A percentile compares a stretch with the other conserved stretches of the same genome.
These are phyloP conservation scores for Tagetes erecta DNA, from an alignment of 129 eudicot species.

Conservation along the genomic window DNA sequence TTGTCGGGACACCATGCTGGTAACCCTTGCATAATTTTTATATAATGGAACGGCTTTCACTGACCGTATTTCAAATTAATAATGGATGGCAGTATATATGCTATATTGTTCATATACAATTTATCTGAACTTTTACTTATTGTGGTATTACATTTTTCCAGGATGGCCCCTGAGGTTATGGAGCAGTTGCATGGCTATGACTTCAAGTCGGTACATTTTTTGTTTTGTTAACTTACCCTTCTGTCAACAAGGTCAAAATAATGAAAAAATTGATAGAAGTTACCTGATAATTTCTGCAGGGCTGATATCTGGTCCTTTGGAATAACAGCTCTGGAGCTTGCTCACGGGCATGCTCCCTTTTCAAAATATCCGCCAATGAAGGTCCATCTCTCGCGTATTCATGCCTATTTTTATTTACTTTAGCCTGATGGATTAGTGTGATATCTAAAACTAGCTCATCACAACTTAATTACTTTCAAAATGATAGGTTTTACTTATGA, in stretches of 20 bases:
- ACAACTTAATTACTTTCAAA: slow-evolving; percentile 3
- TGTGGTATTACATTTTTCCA: slow-evolving; percentile 36
- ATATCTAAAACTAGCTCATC: slow-evolving; percentile 14
- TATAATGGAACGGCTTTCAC: slow-evolving; percentile 4
- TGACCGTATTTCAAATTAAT: background rate
- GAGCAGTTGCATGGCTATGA: slow-evolving; percentile 94
- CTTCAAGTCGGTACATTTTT: slow-evolving; percentile 64
- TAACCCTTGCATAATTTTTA: slow-evolving; percentile 24
- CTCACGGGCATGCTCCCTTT: slow-evolving; percentile 99
- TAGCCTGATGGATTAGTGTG: background rate
- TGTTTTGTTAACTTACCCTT: slow-evolving; percentile 9
- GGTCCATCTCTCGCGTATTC: slow-evolving; percentile 43
- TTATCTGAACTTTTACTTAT: background rate
- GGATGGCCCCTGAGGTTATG: slow-evolving; percentile 99
- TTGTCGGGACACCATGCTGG: slow-evolving; percentile 99
- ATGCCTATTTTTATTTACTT: background rate
- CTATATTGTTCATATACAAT: background rate
- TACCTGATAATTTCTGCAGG: slow-evolving; percentile 44
- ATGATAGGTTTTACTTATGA: slow-evolving; percentile 86
- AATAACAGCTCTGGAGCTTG: slow-evolving; percentile 96
- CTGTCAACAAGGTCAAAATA: slow-evolving; percentile 5
- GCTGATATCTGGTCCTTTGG: slow-evolving; percentile 99
- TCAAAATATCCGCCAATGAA: slow-evolving; percentile 98
- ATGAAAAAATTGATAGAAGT: slow-evolving; percentile 7
- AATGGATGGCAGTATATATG: background rate